Evolutionary conservation across 306 rosid species (phyloP), one percentile per base, ranked within the genome.

Genomic region (Vigna unguiculata): DNA sequence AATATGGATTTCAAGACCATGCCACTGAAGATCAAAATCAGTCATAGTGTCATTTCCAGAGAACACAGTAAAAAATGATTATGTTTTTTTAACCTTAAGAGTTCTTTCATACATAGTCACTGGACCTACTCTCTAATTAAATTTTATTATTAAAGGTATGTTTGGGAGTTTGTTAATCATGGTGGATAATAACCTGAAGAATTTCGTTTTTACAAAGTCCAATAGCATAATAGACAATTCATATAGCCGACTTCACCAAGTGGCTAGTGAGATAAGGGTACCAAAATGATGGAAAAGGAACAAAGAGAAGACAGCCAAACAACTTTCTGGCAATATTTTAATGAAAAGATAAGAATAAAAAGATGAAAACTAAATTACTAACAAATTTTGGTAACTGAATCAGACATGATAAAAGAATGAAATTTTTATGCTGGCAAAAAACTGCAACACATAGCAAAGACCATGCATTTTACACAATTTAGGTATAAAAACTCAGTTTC

Each of bases 391-490:
- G n/a, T 9, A 20, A 64, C 60, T 20, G 62, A 59, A 68, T 12
- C 8, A 46, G n/a, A 67, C 36, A 24, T 6, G 34, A 45, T 47
- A 57, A 59, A 28, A 49, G 14, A 51, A 77, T 60, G 51, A 73
- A 28, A 32, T 3, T 63, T 28, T 11, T 48, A 25, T 38, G 17
- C 10, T 49, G 46, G 48, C 11, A 41, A 66, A 12, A 6, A 22
- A 58, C 64, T 19, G 34, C 73, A 77, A 53, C 38, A 17, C 58
- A 32, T 46, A 74, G 20, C 54, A 68, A 70, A 54, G 25, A 14
- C 16, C 48, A 63, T 63, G 58, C 41, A 40, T 75, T 68, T 76
- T 45, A 20, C 61, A 34, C 34, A 32, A 51, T 59, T 74, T 74
- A 38, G 36, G 70, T 10, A 72, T 14, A 32, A 36, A 30, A 30